Evolutionary conservation across 768 basidiomycete genomes (phyloP), one percentile per base, ranked within the genome.

Genomic region (Nidularia pulvinata): DNA sequence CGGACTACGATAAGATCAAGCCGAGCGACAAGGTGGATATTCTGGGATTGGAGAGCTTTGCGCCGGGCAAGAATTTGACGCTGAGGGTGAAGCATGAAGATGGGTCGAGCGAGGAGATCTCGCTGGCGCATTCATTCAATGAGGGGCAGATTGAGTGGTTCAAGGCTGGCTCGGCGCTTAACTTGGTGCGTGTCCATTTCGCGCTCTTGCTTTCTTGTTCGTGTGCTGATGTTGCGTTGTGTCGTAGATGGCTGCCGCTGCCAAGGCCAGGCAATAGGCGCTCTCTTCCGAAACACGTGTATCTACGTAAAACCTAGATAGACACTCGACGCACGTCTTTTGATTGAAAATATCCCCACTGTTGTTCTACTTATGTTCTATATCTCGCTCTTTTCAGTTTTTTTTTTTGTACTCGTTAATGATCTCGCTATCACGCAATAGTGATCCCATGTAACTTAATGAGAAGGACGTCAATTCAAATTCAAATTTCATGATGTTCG

Each of bases 101-200:
- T 67, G 93, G 94, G 36, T 75, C 77, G 53, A 79, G 77, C 63
- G 89, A 93, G 79, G 81, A 91, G 65, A 79, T 96, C 59, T 47
- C 81, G 19, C 86, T 95, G 55, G 91, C 92, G 25, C 94, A 97
- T 73, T 91, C 93, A 10, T 98, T 97, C 82, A 98, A 98, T 68
- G 89, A 93, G 72, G 93, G 93, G 46, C 95, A 97, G 75, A 95
- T 97, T 66, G 93, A 84, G 62, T 97, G 96, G 95, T 98, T 97
- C 87, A 95, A 95, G 82, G 94, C 94, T 63, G 96, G 96, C 42
- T 93, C 91, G 59, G 93, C 93, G 14, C 84, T 96, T 50, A 95
- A 95, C 81, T 65, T 94, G 74, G 89, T 92, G 60, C 37, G 83
- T 78, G 45, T 19, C 11, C 19, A 33, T 22, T 16, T 32, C 19